Percentiles rank a stretch among this genome's conserved stretches.
These are phyloP conservation scores for Arachis monticola DNA, from an alignment of 331 rosid species.

Conservation along the genomic window DNA sequence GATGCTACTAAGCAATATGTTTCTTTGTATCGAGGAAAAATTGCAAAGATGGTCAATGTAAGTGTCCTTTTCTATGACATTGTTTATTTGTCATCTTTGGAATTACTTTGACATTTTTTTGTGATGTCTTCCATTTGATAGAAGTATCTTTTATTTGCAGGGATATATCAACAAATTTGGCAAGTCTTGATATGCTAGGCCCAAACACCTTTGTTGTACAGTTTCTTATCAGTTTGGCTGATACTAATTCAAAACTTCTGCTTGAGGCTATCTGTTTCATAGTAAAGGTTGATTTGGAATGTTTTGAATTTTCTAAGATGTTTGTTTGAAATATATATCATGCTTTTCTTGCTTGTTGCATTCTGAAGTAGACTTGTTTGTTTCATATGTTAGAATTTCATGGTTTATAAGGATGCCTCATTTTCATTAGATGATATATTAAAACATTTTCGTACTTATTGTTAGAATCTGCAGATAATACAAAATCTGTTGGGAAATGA, in stretches of 20 bases:
- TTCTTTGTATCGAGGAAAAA: slow-evolving; percentile 65
- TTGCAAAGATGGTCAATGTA: slow-evolving; percentile 85
- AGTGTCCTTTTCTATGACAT: slow-evolving; percentile 40
- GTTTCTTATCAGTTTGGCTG: slow-evolving; percentile 46
- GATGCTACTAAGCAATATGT: slow-evolving; percentile 72
- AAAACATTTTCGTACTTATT: background rate
- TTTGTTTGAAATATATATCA: slow-evolving; percentile 24
- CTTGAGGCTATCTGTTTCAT: slow-evolving; percentile 47
- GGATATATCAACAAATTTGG: slow-evolving; percentile 90
- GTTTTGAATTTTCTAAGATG: slow-evolving; percentile 41
- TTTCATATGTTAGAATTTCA: slow-evolving; percentile 18
- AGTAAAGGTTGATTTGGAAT: slow-evolving; percentile 43
- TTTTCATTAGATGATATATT: slow-evolving; percentile 30
- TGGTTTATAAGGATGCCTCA: slow-evolving; percentile 38
- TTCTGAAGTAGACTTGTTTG: slow-evolving; percentile 37
- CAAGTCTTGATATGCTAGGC: slow-evolving; percentile 65
- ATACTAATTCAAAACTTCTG: slow-evolving; percentile 38
- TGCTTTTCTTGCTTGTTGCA: slow-evolving; percentile 38
- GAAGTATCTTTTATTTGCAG: slow-evolving; percentile 65
- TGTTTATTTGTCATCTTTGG: too few relatives aligned
- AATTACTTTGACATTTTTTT: slow-evolving; percentile 20
- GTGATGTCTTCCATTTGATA: slow-evolving; percentile 48
- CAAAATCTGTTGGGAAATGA: too few relatives aligned
- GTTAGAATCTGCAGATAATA: too few relatives aligned
- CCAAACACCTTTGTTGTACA: slow-evolving; percentile 55